Evolutionary conservation across 2,329 filamentous ascomycete species (phyloP).

Genomic region (Xylariales sp.): DNA sequence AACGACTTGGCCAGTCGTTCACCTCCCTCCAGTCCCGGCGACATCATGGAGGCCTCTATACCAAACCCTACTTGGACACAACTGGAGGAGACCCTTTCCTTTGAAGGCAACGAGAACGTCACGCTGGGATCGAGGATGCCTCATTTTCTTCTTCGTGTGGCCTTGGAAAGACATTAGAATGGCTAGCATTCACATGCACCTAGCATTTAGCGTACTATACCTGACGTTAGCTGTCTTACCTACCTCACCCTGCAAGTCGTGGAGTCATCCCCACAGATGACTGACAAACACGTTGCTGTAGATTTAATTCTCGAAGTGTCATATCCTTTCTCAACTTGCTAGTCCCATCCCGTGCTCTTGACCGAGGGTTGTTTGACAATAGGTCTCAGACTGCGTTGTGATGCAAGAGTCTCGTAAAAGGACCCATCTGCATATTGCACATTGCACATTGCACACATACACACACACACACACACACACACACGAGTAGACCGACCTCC

Average conservation of each 20-base stretch:
- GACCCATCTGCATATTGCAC: neutral
- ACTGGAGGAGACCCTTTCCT: neutral
- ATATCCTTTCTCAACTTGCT: too few relatives aligned
- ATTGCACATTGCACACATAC: neutral
- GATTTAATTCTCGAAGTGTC: too few relatives aligned
- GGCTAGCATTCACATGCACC: conserved; percentile 3
- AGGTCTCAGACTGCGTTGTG: too few relatives aligned
- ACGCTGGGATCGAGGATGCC: neutral
- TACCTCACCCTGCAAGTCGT: neutral
- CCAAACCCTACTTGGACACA: neutral
- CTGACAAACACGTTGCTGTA: too few relatives aligned
- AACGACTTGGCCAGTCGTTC: too few relatives aligned
- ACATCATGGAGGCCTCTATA: too few relatives aligned
- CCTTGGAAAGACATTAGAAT: neutral
- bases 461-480: neutral
- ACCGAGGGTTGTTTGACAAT: too few relatives aligned
- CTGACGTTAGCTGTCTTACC: neutral
- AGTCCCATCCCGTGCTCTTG: too few relatives aligned
- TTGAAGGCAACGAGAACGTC: neutral
- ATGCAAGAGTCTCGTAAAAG: too few relatives aligned
- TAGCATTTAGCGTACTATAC: conserved; percentile 2
- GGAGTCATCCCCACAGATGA: neutral
- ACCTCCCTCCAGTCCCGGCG: too few relatives aligned
- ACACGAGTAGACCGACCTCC: neutral
- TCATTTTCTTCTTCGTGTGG: neutral